These are phyloP conservation scores for Rhizopogon vulgaris DNA, from an alignment of 768 basidiomycete species.

Conservation along the genomic window DNA sequence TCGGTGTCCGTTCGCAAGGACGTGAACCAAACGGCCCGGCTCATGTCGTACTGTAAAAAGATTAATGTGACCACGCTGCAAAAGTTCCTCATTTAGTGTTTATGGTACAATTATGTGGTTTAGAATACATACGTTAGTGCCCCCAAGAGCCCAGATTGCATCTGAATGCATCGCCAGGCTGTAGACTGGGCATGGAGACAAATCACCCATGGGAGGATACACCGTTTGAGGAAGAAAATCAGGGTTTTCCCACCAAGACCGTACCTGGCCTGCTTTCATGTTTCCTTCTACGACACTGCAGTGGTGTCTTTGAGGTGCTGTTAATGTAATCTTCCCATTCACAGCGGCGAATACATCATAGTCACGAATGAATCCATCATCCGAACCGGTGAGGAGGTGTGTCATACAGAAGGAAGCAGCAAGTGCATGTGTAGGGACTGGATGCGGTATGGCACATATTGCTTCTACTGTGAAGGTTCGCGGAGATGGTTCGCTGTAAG, in stretches of 20 bases:
- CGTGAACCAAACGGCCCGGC: slow-evolving; percentile 72
- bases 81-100: slow-evolving; percentile 9
- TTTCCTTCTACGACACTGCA: slow-evolving; percentile 89
- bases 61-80: slow-evolving; percentile 84
- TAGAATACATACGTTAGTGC: slow-evolving; percentile 62
- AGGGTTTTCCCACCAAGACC: slow-evolving; percentile 88
- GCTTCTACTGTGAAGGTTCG: slow-evolving; percentile 83
- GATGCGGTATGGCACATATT: slow-evolving; percentile 86
- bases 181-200: slow-evolving; percentile 68
- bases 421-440: slow-evolving; percentile 81
- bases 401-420: slow-evolving; percentile 83
- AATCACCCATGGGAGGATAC: slow-evolving; percentile 41
- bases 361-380: slow-evolving; percentile 89
- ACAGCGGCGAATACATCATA: slow-evolving; percentile 88
- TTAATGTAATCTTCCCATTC: slow-evolving; percentile 83
- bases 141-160: slow-evolving; percentile 87
- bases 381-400: slow-evolving; percentile 84
- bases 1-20: slow-evolving; percentile 62
- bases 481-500: slow-evolving; percentile 28
- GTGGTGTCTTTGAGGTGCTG: slow-evolving; percentile 82
- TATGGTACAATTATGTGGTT: background rate
- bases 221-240: slow-evolving; percentile 18
- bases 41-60: slow-evolving; percentile 91
- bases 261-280: slow-evolving; percentile 82
- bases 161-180: slow-evolving; percentile 90